A percentile compares a stretch with the other conserved stretches of the same genome.
phyloP scores from a whole-genome alignment of 2,329 filamentous ascomycete genomes.

The Exophiala mesophila region DNA sequence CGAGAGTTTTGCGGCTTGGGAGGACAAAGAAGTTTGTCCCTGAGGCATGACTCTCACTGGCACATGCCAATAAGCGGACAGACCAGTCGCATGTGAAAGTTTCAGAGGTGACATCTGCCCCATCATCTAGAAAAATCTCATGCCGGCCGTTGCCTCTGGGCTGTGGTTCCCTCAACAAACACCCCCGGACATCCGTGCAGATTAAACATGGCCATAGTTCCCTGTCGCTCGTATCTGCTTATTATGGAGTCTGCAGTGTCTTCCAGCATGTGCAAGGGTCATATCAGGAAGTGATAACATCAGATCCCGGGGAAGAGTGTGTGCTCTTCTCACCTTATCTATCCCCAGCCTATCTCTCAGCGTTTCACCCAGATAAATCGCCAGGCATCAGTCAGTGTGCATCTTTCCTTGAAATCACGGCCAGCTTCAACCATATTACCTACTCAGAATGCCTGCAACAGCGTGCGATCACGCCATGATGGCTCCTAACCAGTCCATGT shows the following conservation, averaged over 20 bases:
- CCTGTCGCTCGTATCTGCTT: background rate
- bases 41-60: too few relatives aligned
- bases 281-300: background rate
- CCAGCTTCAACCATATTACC: background rate
- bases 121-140: too few relatives aligned
- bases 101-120: too few relatives aligned
- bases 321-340: background rate
- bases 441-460: background rate
- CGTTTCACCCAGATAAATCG: background rate
- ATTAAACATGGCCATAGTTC: background rate
- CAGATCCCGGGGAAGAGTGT: background rate
- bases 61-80: slow-evolving; percentile 1
- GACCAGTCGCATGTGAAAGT: slow-evolving; percentile 1
- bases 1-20: background rate
- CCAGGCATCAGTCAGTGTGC: background rate
- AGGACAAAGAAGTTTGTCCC: too few relatives aligned
- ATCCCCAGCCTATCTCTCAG: background rate
- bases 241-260: background rate
- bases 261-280: background rate
- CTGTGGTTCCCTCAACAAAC: background rate
- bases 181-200: background rate
- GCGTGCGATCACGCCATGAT: background rate
- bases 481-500: slow-evolving; percentile 1
- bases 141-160: too few relatives aligned
- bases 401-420: background rate